A percentile compares a stretch with the other conserved stretches of the same genome.
phyloP scores from a whole-genome alignment of 2,329 filamentous ascomycete species.

The Chaetomiaceae sp. region DNA sequence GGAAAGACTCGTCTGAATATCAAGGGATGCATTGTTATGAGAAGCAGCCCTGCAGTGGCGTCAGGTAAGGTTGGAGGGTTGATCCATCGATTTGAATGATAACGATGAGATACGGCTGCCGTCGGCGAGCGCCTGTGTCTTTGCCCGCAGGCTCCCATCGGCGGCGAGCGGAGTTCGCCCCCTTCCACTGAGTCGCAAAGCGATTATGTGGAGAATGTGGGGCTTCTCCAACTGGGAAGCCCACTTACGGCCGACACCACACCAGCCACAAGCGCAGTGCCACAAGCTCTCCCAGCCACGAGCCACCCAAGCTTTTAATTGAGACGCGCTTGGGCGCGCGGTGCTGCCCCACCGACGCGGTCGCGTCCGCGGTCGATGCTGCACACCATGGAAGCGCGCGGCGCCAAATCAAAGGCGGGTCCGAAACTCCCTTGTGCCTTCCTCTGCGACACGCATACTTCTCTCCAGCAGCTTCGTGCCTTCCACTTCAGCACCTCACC shows the following conservation, averaged over 20 bases:
- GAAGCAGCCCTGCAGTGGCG: background rate
- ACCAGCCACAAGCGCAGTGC: too few species aligned
- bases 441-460: slow-evolving; percentile 3
- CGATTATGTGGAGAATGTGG: slow-evolving; percentile 13
- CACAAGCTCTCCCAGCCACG: too few species aligned
- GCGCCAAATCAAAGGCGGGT: slow-evolving; percentile 9
- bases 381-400: slow-evolving; percentile 10
- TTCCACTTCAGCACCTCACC: slow-evolving; percentile 6
- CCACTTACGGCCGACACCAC: too few species aligned
- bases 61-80: background rate
- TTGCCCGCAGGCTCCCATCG: background rate
- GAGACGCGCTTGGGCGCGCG: slow-evolving; percentile 19
- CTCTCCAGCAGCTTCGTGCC: slow-evolving; percentile 19
- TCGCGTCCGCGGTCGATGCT: too few species aligned
- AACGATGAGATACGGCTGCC: background rate
- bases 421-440: slow-evolving; percentile 6
- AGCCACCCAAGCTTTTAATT: slow-evolving; percentile 16
- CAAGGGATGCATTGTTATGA: background rate
- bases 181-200: slow-evolving; percentile 16
- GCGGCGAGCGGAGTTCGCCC: slow-evolving; percentile 23
- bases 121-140: slow-evolving; percentile 11
- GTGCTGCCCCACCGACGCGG: slow-evolving; percentile 11
- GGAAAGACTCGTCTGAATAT: too few species aligned
- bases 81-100: background rate
- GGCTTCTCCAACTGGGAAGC: background rate